Evolutionary conservation across 2,329 filamentous ascomycete species (phyloP), one percentile per base, ranked within the genome.

Genomic region (Teratosphaeria nubilosa): DNA sequence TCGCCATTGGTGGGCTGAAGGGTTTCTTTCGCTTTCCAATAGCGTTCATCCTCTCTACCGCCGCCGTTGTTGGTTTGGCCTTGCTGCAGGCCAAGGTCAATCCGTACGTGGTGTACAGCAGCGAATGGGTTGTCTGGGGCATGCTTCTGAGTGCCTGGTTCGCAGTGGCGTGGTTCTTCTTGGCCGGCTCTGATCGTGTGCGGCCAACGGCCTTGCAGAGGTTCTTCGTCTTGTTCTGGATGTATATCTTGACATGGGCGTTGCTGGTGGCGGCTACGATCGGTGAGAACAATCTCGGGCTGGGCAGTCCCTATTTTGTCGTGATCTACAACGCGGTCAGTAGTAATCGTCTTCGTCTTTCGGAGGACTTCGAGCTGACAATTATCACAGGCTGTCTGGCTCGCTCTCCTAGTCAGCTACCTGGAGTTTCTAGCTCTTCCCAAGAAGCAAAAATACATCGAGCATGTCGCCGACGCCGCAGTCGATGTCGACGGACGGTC

Each of bases 61-160:
- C 80, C 0, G 76, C 87, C n/a, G 83, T 87, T 0, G 72, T 95
- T 25, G 88, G 83, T 0, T 78, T 90, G 20, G 87, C 88, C 1
- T 88, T 88, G 64, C 74, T 97, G 55, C 68, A 95, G 50, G 82
- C 83, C 41, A 95, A 94, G 72, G 76, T 92, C 69, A 97, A 97
- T 69, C 91, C 92, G 1, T 82, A 90, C 66, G 90, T 97, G 66
- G 78, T 94, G n/a, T 94, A 96, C 75, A 91, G 90, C 74, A 95
- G 88, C 66, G 81, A 86, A 53, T 97, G 94, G 70, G 80, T 88
- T 5, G 87, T 96, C 68, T 95, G 91, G 90, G 74, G 71, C 30
- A 95, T 95, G 86, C 88, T 91, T 76, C 69, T 92, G 0, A 88
- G 88, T 0, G 79, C 90, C 0, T 96, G 91, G 78, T 84, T 94